Conservation (phyloP, 108 stramenopile species). For the Skeletonema grethae region DNA sequence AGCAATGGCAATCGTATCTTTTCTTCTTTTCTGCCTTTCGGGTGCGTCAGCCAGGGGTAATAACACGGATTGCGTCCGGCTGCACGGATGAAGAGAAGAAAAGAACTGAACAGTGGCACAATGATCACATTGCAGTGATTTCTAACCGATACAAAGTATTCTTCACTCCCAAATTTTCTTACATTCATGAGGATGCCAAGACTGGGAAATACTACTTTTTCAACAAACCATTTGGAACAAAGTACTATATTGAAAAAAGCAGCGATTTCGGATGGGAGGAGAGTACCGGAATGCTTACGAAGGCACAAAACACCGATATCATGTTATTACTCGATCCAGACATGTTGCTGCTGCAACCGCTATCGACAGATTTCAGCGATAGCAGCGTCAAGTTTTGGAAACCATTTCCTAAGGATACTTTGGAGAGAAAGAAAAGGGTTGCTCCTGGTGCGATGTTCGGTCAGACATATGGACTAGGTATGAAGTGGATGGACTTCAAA, state of each 20-base stretch:
- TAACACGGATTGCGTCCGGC: conserved; percentile 93
- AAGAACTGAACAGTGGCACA: conserved; percentile 33
- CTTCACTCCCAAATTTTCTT: conserved; percentile 77
- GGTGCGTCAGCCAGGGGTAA: conserved; percentile 79
- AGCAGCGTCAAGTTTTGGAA: conserved; percentile 42
- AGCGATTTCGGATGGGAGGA: conserved; percentile 49
- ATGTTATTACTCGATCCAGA: conserved; percentile 93
- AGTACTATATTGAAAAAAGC: conserved; percentile 78
- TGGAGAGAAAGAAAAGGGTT: conserved; percentile 34
- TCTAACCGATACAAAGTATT: conserved; percentile 63
- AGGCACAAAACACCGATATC: conserved; percentile 55
- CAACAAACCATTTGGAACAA: conserved; percentile 89
- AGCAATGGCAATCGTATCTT: conserved; percentile 95
- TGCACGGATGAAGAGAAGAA: conserved; percentile 54
- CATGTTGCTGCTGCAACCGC: conserved; percentile 83
- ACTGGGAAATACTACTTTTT: conserved; percentile 81
- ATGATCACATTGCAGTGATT: conserved; percentile 50
- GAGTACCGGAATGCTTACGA: conserved; percentile 34
- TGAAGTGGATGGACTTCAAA: conserved; percentile 49
- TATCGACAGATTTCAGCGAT: conserved; percentile 68
- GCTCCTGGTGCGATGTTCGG: conserved; percentile 75
- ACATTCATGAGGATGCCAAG: conserved; percentile 50
- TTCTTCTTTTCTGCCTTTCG: conserved; percentile 87
- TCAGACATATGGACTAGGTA: conserved; percentile 82
- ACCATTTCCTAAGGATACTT: conserved; percentile 19